Evolutionary conservation across 2,329 filamentous ascomycete species (phyloP).

Genomic region (Hymenoscyphus salicellus): DNA sequence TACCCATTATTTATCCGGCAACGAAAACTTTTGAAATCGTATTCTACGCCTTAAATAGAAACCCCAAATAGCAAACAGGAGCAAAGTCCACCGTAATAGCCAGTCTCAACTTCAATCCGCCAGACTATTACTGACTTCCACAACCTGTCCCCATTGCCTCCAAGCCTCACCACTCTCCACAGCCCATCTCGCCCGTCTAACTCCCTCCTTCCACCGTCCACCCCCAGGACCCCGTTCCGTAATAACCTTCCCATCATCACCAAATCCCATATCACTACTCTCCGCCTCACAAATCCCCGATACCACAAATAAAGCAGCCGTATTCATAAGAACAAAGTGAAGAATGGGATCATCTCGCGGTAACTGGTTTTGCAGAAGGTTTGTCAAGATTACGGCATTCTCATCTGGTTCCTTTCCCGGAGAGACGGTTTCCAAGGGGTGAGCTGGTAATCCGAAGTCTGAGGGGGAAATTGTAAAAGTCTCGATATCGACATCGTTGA

Average conservation of each 20-base stretch:
- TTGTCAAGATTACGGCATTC: slow-evolving; percentile 80
- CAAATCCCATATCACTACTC: slow-evolving; percentile 71
- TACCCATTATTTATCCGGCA: too few relatives aligned
- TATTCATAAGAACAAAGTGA: slow-evolving; percentile 92
- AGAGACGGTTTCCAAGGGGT: slow-evolving; percentile 74
- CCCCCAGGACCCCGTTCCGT: slow-evolving; percentile 80
- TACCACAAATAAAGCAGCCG: slow-evolving; percentile 80
- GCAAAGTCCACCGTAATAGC: background rate
- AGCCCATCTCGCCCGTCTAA: slow-evolving; percentile 82
- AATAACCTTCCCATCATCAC: slow-evolving; percentile 77
- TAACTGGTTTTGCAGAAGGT: slow-evolving; percentile 71
- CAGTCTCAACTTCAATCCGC: slow-evolving; percentile 2
- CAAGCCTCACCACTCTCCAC: slow-evolving; percentile 83
- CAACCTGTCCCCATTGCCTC: slow-evolving; percentile 78
- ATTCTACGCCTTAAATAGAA: too few relatives aligned
- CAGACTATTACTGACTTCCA: slow-evolving; percentile 59
- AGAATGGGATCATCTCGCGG: slow-evolving; percentile 77
- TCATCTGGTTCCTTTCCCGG: slow-evolving; percentile 81
- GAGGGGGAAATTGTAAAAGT: slow-evolving; percentile 74
- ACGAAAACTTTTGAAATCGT: too few relatives aligned
- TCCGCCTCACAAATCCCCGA: slow-evolving; percentile 85
- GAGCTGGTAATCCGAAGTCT: slow-evolving; percentile 80
- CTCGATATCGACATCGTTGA: slow-evolving; percentile 57
- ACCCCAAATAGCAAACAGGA: too few relatives aligned
- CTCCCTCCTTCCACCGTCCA: slow-evolving; percentile 90